Conservation (phyloP, 2,329 filamentous ascomycete species). For the Epichloe aotearoae region DNA sequence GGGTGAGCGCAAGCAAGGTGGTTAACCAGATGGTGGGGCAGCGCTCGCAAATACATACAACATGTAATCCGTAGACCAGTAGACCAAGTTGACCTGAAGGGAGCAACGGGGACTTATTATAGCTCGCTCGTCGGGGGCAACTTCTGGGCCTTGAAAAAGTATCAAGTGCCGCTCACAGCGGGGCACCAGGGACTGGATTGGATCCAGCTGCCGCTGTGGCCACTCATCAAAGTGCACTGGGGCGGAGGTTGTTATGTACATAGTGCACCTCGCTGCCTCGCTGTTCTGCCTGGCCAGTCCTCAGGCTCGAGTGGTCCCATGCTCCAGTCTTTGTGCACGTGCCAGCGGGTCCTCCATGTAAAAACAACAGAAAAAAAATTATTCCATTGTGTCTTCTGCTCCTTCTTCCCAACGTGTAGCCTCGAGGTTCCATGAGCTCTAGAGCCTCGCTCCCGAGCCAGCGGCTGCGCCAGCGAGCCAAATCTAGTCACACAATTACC, state of each 20-base stretch:
- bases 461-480: background rate
- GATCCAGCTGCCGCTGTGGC: no score
- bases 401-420: background rate
- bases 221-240: no score
- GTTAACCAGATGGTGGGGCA: constrained; percentile 1
- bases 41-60: background rate
- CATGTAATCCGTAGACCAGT: no score
- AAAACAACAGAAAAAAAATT: constrained; percentile 1
- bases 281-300: no score
- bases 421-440: background rate
- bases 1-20: background rate
- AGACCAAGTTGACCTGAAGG: background rate
- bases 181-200: no score
- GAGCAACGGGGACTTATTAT: background rate
- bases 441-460: background rate
- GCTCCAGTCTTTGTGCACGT: background rate
- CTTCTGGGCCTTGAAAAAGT: no score
- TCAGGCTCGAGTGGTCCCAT: no score
- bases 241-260: no score
- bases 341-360: background rate
- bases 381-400: fast-evolving
- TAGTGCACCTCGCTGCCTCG: no score
- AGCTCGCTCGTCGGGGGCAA: background rate
- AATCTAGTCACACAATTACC: background rate
- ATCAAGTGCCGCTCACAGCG: no score